phyloP scores from a whole-genome alignment of 371 early-diverging fungal genomes.

The Mucor velutinosus region DNA sequence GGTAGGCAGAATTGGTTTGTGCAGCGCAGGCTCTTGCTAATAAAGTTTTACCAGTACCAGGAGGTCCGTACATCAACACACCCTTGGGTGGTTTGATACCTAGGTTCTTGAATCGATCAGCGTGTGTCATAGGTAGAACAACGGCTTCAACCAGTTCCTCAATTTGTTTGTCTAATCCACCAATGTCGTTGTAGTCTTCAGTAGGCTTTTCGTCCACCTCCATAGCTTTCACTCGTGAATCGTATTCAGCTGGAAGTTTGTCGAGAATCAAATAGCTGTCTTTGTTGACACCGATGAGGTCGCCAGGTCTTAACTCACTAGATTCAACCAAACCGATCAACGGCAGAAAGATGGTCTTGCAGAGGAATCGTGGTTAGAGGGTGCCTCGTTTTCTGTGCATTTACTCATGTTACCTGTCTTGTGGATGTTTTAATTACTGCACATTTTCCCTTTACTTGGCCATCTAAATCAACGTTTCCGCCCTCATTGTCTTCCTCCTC shows the following conservation, averaged over 20 bases:
- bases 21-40: conserved; percentile 98
- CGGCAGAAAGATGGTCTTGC: conserved; percentile 93
- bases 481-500: conserved; percentile 91
- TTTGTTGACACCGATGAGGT: conserved; percentile 99
- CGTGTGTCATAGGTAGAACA: conserved; percentile 97
- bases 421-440: conserved; percentile 98
- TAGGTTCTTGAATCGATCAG: conserved; percentile 94
- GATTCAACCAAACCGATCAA: conserved; percentile 97
- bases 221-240: conserved; percentile 99
- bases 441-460: conserved; percentile 93
- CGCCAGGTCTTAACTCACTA: conserved; percentile 95
- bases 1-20: conserved; percentile 94
- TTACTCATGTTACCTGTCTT: conserved; percentile 69
- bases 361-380: not conserved
- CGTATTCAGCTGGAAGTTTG: conserved; percentile 98
- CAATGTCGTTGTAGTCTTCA: conserved; percentile 99
- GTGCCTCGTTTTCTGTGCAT: not conserved
- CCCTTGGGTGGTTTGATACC: conserved; percentile 99
- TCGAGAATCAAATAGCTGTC: conserved; percentile 99
- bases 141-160: conserved; percentile 99
- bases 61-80: conserved; percentile 98
- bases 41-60: conserved; percentile 96
- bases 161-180: conserved; percentile 98
- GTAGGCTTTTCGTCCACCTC: conserved; percentile 99
- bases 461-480: conserved; percentile 92